These are phyloP conservation scores for Auriscalpium orientale DNA, from an alignment of 768 basidiomycete species.

Conservation along the genomic window DNA sequence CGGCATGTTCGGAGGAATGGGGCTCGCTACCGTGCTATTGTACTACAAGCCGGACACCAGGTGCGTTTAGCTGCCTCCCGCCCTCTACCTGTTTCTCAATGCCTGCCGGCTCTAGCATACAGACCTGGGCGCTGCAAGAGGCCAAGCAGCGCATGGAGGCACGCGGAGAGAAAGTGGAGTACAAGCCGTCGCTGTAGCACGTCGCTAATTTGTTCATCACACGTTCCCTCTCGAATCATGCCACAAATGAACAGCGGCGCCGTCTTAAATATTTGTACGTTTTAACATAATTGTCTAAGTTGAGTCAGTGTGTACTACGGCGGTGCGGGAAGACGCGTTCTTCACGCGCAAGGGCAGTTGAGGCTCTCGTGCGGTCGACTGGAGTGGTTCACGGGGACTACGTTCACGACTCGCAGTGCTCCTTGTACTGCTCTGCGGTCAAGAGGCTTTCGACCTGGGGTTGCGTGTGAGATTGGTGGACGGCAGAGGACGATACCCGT, in stretches of 20 bases:
- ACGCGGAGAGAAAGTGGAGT: conserved; percentile 84
- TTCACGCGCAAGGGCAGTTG: not conserved
- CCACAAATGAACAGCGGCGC: too few relatives aligned
- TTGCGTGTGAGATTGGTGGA: not conserved
- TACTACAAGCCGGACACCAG: conserved; percentile 94
- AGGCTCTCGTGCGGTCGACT: not conserved
- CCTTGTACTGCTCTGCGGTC: conserved; percentile 67
- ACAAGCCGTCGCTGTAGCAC: conserved; percentile 25
- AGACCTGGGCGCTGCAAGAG: conserved; percentile 87
- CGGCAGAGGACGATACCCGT: conserved; percentile 13
- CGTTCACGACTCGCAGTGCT: conserved; percentile 39
- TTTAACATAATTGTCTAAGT: not conserved
- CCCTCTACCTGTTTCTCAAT: not conserved
- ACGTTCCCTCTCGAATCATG: not conserved
- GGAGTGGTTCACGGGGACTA: not conserved
- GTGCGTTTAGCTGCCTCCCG: conserved; percentile 35
- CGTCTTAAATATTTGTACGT: too few relatives aligned
- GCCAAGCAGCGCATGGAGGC: conserved; percentile 88
- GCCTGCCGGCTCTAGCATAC: conserved; percentile 48
- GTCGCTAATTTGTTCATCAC: not conserved
- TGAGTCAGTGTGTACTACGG: not conserved
- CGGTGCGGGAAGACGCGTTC: not conserved
- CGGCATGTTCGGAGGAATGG: conserved; percentile 89
- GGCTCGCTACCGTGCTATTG: conserved; percentile 61
- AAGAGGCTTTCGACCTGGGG: conserved; percentile 63